These are phyloP conservation scores for Phylloporus arenicola DNA, from an alignment of 768 basidiomycete species.

Conservation along the genomic window DNA sequence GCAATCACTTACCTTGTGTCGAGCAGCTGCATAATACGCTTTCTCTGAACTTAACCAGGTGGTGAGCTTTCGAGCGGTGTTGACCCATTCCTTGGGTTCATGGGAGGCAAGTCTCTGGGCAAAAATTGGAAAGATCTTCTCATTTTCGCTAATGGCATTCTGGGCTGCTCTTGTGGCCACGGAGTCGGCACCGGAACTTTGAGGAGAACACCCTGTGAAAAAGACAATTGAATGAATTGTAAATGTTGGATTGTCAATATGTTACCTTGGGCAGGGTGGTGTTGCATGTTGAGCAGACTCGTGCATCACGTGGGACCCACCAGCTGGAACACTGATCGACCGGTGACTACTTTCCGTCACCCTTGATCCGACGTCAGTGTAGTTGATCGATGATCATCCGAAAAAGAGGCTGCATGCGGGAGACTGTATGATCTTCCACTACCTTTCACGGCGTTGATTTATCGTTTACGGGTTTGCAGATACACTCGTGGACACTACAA, in stretches of 20 bases:
- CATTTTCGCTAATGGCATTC: slow-evolving; percentile 23
- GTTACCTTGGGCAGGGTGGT: slow-evolving; percentile 5
- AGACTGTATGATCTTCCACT: too few species aligned
- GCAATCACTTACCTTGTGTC: slow-evolving; percentile 40
- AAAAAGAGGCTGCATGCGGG: too few species aligned
- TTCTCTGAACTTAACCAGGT: slow-evolving; percentile 43
- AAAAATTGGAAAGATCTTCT: slow-evolving; percentile 36
- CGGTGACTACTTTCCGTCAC: too few species aligned
- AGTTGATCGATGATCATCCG: too few species aligned
- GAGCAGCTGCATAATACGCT: slow-evolving; percentile 49
- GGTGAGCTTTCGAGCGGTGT: slow-evolving; percentile 34
- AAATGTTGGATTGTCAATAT: neutral
- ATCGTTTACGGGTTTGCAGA: too few species aligned
- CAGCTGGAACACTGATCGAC: too few species aligned
- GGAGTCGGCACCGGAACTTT: neutral
- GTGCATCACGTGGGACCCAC: slow-evolving; percentile 8
- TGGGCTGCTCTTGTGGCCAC: slow-evolving; percentile 16
- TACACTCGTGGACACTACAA: too few species aligned
- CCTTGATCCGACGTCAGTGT: too few species aligned
- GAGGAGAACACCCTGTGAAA: slow-evolving; percentile 8
- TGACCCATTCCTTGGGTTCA: slow-evolving; percentile 20
- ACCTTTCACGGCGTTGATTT: too few species aligned
- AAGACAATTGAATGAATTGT: neutral
- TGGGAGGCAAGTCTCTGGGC: slow-evolving; percentile 29
- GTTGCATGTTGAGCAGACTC: slow-evolving; percentile 15